Conservation (phyloP, 1,139 yeast species). For the Chernovozyma sophiae-reginae region DNA sequence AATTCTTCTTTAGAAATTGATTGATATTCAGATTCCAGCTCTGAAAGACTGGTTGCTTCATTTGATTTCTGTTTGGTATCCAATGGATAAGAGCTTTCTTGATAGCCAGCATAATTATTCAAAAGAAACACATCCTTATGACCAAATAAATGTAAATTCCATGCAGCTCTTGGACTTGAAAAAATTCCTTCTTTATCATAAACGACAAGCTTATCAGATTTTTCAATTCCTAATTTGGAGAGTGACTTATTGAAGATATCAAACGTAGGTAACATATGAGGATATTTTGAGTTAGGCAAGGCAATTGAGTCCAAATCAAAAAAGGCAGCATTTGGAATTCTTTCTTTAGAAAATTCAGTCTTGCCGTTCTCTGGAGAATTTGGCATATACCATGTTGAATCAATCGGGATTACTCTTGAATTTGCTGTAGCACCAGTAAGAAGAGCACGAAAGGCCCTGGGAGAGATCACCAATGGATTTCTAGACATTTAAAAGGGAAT, state of each 20-base stretch:
- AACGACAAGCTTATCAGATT: slow-evolving; percentile 63
- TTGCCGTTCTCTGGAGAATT: slow-evolving; percentile 57
- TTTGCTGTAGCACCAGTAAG: slow-evolving; percentile 13
- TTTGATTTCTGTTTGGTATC: slow-evolving; percentile 19
- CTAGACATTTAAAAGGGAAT: no score
- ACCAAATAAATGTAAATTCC: slow-evolving; percentile 80
- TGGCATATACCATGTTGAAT: slow-evolving; percentile 93
- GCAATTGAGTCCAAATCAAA: slow-evolving; percentile 76
- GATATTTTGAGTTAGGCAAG: slow-evolving; percentile 56
- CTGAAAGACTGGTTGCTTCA: slow-evolving; percentile 10
- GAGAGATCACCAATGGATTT: slow-evolving; percentile 14
- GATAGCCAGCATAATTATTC: slow-evolving; percentile 62
- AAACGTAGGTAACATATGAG: slow-evolving; percentile 82
- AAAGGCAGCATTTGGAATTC: slow-evolving; percentile 67
- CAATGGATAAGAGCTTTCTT: slow-evolving; percentile 20
- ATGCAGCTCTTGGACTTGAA: slow-evolving; percentile 85
- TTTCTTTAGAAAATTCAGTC: slow-evolving; percentile 52
- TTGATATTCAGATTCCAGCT: slow-evolving; percentile 13
- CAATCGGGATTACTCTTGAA: slow-evolving; percentile 60
- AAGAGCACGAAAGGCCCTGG: slow-evolving; percentile 18
- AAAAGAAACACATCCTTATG: slow-evolving; percentile 64
- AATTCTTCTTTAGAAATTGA: slow-evolving; percentile 21
- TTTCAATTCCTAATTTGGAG: slow-evolving; percentile 41
- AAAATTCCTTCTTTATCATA: slow-evolving; percentile 84
- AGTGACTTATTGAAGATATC: slow-evolving; percentile 52